Evolutionary conservation across 805 yeast species (phyloP).

Genomic region (Hanseniaspora thailandica): DNA sequence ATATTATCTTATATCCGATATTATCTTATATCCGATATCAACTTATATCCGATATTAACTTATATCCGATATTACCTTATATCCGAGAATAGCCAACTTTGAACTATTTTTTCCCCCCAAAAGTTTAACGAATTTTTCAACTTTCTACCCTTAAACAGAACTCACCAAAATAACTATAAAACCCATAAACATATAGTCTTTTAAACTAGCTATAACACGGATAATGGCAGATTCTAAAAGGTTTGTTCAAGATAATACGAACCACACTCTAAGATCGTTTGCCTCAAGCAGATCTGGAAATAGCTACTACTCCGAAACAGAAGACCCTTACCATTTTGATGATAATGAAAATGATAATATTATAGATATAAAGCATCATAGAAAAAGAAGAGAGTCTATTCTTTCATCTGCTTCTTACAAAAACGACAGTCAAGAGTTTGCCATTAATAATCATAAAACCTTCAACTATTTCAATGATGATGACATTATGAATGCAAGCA

Average conservation of each 20-base stretch:
- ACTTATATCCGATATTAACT: not conserved
- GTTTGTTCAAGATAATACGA: not conserved
- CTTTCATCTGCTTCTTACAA: not conserved
- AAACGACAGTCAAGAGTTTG: conserved; percentile 1
- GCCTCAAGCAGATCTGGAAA: not conserved
- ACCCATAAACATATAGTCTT: too few relatives aligned
- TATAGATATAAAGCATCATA: not conserved
- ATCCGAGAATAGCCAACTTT: too few relatives aligned
- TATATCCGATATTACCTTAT: too few relatives aligned
- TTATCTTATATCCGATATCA: not conserved
- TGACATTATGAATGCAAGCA: conserved; percentile 78
- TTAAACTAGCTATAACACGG: too few relatives aligned
- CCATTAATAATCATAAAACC: not conserved
- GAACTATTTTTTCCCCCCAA: too few relatives aligned
- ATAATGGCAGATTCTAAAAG: not conserved
- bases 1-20: not conserved
- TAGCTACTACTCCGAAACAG: conserved; percentile 6
- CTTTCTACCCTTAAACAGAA: too few relatives aligned
- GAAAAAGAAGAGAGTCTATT: conserved; percentile 9
- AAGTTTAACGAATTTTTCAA: too few relatives aligned
- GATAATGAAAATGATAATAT: not conserved
- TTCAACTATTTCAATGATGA: conserved; percentile 76
- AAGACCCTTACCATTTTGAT: conserved; percentile 12
- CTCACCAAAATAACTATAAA: too few relatives aligned
- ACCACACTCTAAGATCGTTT: not conserved